These are phyloP conservation scores for Alnus glutinosa DNA, from an alignment of 306 rosid genomes.

Conservation along the genomic window DNA sequence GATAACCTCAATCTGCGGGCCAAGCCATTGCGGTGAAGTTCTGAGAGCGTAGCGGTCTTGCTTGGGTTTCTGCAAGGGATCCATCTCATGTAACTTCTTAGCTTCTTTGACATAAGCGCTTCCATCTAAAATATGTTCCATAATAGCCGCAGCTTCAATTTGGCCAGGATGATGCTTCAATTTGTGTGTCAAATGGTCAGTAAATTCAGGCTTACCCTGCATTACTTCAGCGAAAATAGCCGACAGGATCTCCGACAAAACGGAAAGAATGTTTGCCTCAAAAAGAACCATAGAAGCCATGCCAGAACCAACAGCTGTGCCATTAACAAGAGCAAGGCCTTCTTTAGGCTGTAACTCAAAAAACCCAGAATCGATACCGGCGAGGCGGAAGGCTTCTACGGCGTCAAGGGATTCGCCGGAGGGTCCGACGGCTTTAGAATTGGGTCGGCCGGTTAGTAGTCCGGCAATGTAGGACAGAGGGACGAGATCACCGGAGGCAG, in stretches of 20 bases:
- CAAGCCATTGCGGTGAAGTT: conserved; percentile 96
- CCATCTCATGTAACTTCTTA: conserved; percentile 65
- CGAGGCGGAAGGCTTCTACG: conserved; percentile 57
- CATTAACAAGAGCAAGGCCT: conserved; percentile 90
- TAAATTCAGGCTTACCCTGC: conserved; percentile 94
- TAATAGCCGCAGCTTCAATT: conserved; percentile 92
- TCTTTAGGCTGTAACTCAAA: conserved; percentile 91
- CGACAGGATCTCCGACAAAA: conserved; percentile 70
- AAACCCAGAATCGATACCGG: conserved; percentile 55
- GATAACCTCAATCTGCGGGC: conserved; percentile 84
- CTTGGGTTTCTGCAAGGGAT: conserved; percentile 86
- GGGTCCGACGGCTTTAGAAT: conserved; percentile 73
- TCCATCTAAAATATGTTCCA: conserved; percentile 92
- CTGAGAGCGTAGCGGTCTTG: conserved; percentile 84
- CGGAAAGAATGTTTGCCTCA: conserved; percentile 66
- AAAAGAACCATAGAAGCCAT: conserved; percentile 83
- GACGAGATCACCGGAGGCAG: conserved; percentile 86
- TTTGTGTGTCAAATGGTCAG: conserved; percentile 86
- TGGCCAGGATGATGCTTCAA: conserved; percentile 95
- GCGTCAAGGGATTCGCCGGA: conserved; percentile 58
- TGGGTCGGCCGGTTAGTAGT: conserved; percentile 71
- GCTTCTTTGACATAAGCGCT: conserved; percentile 75
- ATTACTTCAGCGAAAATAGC: conserved; percentile 82
- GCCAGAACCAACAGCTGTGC: conserved; percentile 94
- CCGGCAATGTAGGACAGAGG: conserved; percentile 94